Conservation (phyloP, 108 stramenopile genomes). For the Fistulifera solaris region DNA sequence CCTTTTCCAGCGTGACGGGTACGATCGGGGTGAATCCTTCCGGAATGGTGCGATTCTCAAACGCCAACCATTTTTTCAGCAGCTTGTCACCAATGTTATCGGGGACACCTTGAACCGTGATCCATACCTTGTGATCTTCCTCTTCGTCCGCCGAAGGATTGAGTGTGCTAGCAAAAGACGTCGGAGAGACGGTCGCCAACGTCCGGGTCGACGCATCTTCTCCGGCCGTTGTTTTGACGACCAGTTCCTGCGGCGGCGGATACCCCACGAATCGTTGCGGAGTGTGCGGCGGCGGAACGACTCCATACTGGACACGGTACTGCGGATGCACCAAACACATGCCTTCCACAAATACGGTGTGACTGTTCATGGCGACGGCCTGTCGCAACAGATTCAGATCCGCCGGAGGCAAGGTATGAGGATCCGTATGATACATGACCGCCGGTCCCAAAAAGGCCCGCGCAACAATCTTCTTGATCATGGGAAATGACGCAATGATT, state of each 20-base stretch:
- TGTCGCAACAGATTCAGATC: neutral
- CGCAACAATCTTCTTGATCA: conserved; percentile 37
- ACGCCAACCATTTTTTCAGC: no score
- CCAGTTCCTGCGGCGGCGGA: neutral
- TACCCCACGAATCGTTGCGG: no score
- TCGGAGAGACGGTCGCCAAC: neutral
- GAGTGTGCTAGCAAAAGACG: neutral
- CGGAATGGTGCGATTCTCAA: no score
- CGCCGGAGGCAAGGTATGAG: neutral
- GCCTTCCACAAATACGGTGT: neutral
- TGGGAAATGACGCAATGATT: conserved; percentile 49
- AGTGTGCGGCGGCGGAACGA: no score
- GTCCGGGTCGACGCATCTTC: conserved; percentile 1
- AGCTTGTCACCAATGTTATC: no score
- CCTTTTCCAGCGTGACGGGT: no score
- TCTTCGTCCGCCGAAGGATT: no score
- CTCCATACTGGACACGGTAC: no score
- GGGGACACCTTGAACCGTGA: no score
- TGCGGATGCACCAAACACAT: neutral
- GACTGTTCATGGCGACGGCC: neutral
- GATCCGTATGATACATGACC: neutral
- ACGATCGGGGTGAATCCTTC: no score
- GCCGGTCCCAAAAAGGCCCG: neutral
- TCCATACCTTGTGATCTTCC: no score
- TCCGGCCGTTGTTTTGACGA: neutral